Base-by-base conservation (phyloP, 2,329 filamentous ascomycete species). In the Chaetomium globosum region DNA sequence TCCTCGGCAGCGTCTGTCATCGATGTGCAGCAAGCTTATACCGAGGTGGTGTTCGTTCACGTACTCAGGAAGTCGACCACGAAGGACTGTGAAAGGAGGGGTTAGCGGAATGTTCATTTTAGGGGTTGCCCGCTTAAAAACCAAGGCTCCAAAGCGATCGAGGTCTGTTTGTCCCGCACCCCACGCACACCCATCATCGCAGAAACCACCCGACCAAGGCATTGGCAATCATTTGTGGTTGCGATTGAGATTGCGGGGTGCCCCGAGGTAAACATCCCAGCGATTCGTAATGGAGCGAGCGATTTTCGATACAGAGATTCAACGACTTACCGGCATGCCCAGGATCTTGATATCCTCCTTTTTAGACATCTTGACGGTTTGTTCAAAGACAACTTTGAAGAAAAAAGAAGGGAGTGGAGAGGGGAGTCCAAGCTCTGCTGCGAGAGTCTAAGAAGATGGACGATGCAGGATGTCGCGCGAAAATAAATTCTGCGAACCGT, bases 31-130 rank as follows among this genome's bases (percentile, higher is more conserved):
- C 31, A 7, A n/a, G 52, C 21, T 4, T 26, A 19, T 19, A 26
- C 12, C 23, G 26, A 36, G 21, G 36, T 33, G 19, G 55, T n/a
- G 33, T 30, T 7, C 39, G 39, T 69, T 66, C 70, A 95, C 93
- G 79, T 96, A 96, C 93, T 98, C 88, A 98, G 80, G 89, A 98
- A 98, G 86, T 98, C 94, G 79, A 96, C 92, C 80, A 97, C 79
- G 87, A 98, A 98, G 81, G 92, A 91, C 89, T 96, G 77, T 71
- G 68, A 49, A 68, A 63, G 71, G 61, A n/a, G 1, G 66, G 66
- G 75, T 81, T 77, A 82, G 79, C 74, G 33, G 23, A 3, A 8
- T 63, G 48, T 43, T n/a, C 30, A 48, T 46, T 16, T 16, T 55
- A 28, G 30, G 16, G 26, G 23, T 28, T 48, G 26, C 26, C 4